Evolutionary conservation across 495 filamentous ascomycete species (phyloP).

Genomic region (Podospora didyma): DNA sequence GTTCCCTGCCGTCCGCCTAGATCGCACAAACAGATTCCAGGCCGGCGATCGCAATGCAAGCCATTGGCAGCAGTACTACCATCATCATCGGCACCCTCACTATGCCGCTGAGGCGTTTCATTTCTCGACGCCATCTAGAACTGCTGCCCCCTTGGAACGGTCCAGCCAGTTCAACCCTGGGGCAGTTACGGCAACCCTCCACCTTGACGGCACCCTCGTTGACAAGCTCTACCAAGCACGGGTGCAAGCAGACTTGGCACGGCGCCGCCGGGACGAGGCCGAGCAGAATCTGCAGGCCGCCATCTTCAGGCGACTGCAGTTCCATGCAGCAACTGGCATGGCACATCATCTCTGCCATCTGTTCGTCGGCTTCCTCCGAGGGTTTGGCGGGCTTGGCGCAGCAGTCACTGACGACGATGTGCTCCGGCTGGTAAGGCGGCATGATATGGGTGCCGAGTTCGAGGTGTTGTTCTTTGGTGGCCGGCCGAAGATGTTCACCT

Average conservation of each 20-base stretch:
- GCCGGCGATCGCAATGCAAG: neutral
- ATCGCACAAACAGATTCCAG: slow-evolving; percentile 15
- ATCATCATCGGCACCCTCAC: too few relatives aligned
- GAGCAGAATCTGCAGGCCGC: slow-evolving; percentile 1
- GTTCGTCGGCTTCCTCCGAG: slow-evolving; percentile 16
- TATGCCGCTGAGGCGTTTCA: neutral
- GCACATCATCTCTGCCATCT: slow-evolving; percentile 23
- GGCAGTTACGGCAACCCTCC: slow-evolving; percentile 10
- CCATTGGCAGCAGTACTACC: neutral
- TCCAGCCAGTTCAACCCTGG: slow-evolving; percentile 12
- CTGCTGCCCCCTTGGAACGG: neutral
- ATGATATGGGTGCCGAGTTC: slow-evolving; percentile 20
- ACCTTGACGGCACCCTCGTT: slow-evolving; percentile 17
- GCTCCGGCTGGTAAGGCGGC: slow-evolving; percentile 13
- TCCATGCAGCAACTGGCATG: slow-evolving; percentile 18
- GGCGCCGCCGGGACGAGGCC: slow-evolving; percentile 7
- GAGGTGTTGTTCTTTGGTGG: slow-evolving; percentile 23
- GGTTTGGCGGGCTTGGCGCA: neutral
- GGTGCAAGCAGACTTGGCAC: slow-evolving; percentile 15
- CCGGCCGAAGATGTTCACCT: slow-evolving; percentile 17
- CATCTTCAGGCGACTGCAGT: slow-evolving; percentile 16
- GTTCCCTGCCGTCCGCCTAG: slow-evolving; percentile 17
- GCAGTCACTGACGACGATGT: slow-evolving; percentile 15
- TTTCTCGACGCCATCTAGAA: slow-evolving; percentile 2
- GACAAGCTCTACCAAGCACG: slow-evolving; percentile 19